Percentiles rank a stretch among this genome's conserved stretches.
phyloP scores from a whole-genome alignment of 2,329 filamentous ascomycete genomes.

The Scytalidium lignicola region DNA sequence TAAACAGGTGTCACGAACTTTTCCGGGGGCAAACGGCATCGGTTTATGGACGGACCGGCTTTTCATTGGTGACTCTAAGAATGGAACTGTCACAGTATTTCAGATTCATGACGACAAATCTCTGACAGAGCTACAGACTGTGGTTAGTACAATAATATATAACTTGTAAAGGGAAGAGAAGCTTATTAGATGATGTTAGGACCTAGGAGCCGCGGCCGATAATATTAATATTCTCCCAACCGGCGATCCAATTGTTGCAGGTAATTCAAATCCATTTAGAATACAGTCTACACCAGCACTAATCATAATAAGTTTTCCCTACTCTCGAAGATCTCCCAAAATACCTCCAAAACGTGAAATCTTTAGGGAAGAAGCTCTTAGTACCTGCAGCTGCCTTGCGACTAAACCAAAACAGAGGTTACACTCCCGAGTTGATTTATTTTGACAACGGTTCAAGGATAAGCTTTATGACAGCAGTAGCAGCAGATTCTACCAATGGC shows the following conservation, averaged over 20 bases:
- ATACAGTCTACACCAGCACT: not conserved
- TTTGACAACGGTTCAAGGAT: not conserved
- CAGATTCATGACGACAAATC: not conserved
- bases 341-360: not conserved
- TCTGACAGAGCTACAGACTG: not conserved
- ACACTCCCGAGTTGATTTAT: not conserved
- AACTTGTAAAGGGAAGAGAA: not conserved
- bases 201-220: not conserved
- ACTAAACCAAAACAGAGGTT: not conserved
- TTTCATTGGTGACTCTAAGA: not conserved
- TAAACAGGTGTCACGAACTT: not conserved
- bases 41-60: not conserved
- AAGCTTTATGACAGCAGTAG: not conserved
- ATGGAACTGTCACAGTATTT: not conserved
- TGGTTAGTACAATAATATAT: not conserved
- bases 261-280: not conserved
- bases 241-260: not conserved
- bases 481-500: not conserved
- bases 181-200: not conserved
- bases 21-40: not conserved
- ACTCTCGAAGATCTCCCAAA: not conserved
- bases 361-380: not conserved
- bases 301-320: not conserved
- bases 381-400: not conserved
- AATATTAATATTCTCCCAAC: not conserved